Evolutionary conservation across 78 protist species (phyloP).

Genomic region (Parvularia atlantis): DNA sequence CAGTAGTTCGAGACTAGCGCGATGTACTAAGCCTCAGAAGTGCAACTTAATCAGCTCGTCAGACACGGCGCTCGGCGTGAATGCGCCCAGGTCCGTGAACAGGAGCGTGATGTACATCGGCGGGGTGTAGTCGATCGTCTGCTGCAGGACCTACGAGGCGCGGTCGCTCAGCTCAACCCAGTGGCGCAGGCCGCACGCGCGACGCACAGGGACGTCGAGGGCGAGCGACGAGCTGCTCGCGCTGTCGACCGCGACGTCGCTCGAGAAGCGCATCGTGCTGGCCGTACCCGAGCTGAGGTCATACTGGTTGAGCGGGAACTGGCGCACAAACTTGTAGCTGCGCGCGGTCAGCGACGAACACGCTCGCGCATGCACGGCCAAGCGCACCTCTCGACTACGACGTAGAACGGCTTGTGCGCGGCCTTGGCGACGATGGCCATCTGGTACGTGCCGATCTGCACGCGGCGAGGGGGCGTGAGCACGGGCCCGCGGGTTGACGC

Average conservation of each 20-base stretch:
- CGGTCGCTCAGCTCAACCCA: too few relatives aligned
- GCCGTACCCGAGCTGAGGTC: too few relatives aligned
- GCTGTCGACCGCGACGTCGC: too few relatives aligned
- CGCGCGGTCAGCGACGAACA: too few relatives aligned
- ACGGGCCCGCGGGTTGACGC: not conserved
- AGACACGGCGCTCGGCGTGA: slow-evolving; percentile 93
- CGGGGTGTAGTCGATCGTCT: slow-evolving; percentile 91
- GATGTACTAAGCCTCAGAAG: too few relatives aligned
- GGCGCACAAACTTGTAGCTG: slow-evolving; percentile 85
- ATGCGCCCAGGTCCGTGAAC: slow-evolving; percentile 96
- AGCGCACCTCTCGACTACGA: slow-evolving; percentile 7
- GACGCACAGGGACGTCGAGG: too few relatives aligned
- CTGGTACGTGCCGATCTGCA: slow-evolving; percentile 68
- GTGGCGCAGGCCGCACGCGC: too few relatives aligned
- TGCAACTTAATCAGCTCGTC: slow-evolving; percentile 88
- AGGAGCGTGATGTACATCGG: slow-evolving; percentile 82
- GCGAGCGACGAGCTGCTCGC: too few relatives aligned
- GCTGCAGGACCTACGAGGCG: slow-evolving; percentile 1
- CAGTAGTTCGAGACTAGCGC: too few relatives aligned
- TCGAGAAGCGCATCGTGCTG: too few relatives aligned
- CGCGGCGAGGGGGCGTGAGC: not conserved
- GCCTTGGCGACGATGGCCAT: slow-evolving; percentile 80
- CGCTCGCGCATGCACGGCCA: too few relatives aligned
- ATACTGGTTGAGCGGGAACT: slow-evolving; percentile 73
- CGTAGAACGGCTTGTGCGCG: slow-evolving; percentile 81